Percentiles rank a stretch among this genome's conserved stretches.
These are phyloP conservation scores for Russula brevipes DNA, from an alignment of 768 basidiomycete genomes.

Conservation along the genomic window DNA sequence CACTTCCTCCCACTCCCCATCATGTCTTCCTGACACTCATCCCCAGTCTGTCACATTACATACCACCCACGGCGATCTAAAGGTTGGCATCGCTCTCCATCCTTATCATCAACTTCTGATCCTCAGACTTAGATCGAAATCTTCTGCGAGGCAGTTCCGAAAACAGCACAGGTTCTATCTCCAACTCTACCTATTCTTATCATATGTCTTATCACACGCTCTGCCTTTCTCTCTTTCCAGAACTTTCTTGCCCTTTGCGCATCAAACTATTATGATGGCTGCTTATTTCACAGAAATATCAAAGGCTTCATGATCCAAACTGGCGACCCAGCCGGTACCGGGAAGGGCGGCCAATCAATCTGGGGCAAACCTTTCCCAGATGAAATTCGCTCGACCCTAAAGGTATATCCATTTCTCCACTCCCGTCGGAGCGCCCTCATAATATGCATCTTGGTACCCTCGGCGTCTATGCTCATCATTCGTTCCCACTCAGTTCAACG, in stretches of 20 bases:
- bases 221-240: slow-evolving; percentile 36
- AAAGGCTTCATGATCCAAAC: slow-evolving; percentile 95
- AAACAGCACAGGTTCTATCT: slow-evolving; percentile 75
- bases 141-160: slow-evolving; percentile 96
- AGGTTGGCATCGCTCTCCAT: slow-evolving; percentile 44
- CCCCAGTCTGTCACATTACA: slow-evolving; percentile 87
- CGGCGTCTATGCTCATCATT: slow-evolving; percentile 9
- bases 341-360: slow-evolving; percentile 95
- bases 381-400: slow-evolving; percentile 90
- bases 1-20: slow-evolving; percentile 8
- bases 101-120: neutral
- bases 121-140: slow-evolving; percentile 68
- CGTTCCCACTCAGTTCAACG: slow-evolving; percentile 67
- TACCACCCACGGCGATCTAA: slow-evolving; percentile 91
- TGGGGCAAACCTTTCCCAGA: slow-evolving; percentile 92
- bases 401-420: slow-evolving; percentile 45
- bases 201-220: neutral
- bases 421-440: slow-evolving; percentile 6
- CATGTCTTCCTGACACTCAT: slow-evolving; percentile 5
- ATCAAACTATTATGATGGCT: slow-evolving; percentile 78
- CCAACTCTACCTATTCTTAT: slow-evolving; percentile 13
- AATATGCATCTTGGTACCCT: neutral
- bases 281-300: slow-evolving; percentile 91
- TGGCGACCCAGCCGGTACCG: slow-evolving; percentile 82
- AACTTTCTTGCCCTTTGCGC: slow-evolving; percentile 96